Evolutionary conservation across 257 asterid species (phyloP).

Genomic region (Scutellaria galericulata): DNA sequence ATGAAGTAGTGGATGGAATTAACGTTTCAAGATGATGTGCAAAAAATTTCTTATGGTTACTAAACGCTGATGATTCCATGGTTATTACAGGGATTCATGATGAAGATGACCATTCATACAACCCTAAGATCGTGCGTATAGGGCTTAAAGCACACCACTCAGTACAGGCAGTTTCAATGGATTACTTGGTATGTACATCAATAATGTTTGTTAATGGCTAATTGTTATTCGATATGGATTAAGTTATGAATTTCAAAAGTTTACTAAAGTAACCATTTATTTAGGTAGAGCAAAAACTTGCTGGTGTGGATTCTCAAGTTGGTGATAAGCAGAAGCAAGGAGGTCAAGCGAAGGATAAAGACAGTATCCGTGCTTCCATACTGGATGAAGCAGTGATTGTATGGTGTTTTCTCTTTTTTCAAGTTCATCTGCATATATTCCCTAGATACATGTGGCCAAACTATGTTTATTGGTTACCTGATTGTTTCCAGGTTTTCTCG

Average conservation of each 20-base stretch:
- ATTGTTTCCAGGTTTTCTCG: constrained; percentile 84
- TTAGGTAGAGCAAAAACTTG: constrained; percentile 68
- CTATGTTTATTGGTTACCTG: constrained; percentile 33
- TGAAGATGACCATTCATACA: constrained; percentile 82
- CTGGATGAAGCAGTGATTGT: constrained; percentile 95
- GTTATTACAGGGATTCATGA: constrained; percentile 81
- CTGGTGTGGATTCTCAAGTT: constrained; percentile 66
- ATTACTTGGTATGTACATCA: constrained; percentile 61
- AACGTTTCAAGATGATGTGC: constrained; percentile 10
- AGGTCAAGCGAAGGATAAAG: constrained; percentile 69
- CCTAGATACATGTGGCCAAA: constrained; percentile 35
- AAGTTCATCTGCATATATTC: constrained; percentile 18
- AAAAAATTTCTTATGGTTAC: constrained; percentile 23
- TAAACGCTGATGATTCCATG: constrained; percentile 28
- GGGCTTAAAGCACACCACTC: constrained; percentile 96
- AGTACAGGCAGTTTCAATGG: constrained; percentile 94
- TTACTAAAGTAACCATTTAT: too few relatives aligned
- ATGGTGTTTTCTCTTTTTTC: constrained; percentile 37
- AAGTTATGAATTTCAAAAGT: too few relatives aligned
- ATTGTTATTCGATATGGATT: background rate
- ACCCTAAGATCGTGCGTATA: constrained; percentile 92
- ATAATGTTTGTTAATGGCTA: constrained; percentile 3
- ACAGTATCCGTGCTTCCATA: constrained; percentile 83
- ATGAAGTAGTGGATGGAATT: constrained; percentile 22
- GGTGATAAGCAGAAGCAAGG: constrained; percentile 95